These are phyloP conservation scores for Chlorella vulgaris DNA, from an alignment of 139 green algal species.

Conservation along the genomic window DNA sequence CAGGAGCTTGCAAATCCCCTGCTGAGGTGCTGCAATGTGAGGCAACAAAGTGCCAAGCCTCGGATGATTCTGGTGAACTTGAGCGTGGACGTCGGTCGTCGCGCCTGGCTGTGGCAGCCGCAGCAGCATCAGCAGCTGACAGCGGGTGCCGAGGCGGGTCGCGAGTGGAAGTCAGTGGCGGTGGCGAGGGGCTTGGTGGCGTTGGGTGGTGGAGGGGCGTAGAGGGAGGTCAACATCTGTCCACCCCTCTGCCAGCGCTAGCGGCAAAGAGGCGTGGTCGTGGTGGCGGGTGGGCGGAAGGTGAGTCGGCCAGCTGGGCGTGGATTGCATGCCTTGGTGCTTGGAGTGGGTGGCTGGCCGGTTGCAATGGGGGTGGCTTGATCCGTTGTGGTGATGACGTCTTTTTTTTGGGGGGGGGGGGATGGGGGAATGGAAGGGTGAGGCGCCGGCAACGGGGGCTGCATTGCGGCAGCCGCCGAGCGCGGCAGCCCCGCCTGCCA, in stretches of 20 bases:
- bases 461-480: neutral
- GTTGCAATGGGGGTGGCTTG: neutral
- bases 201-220: no score
- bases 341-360: conserved; percentile 8
- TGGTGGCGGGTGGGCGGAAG: no score
- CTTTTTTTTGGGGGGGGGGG: neutral
- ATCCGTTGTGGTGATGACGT: neutral
- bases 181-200: neutral
- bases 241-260: no score
- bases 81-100: no score
- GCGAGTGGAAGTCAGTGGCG: neutral
- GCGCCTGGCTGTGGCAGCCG: no score
- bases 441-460: neutral
- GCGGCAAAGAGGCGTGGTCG: neutral
- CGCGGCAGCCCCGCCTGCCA: neutral
- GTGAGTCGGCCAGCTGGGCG: neutral
- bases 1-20: conserved; percentile 14
- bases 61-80: no score
- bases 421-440: neutral
- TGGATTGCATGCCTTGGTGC: neutral
- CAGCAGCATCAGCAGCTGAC: neutral
- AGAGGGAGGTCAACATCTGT: no score
- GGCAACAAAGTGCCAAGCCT: neutral
- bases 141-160: neutral
- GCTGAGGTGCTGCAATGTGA: neutral